Evolutionary conservation across 345 rosid species (phyloP).

Genomic region (Citrus australasica): DNA sequence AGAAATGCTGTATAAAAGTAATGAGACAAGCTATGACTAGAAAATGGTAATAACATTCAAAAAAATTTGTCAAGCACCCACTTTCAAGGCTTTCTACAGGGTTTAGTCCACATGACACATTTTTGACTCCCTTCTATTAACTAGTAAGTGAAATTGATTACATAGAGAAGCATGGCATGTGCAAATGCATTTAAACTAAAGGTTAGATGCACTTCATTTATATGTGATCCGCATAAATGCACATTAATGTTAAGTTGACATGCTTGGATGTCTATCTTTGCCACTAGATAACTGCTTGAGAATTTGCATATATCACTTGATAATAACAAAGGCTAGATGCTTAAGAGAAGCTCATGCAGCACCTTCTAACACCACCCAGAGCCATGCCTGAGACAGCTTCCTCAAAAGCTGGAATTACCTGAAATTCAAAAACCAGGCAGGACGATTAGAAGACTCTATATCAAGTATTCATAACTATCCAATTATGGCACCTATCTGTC

Average conservation of each 20-base stretch:
- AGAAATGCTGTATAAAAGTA: neutral
- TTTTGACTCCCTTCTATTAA: neutral
- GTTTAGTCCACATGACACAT: neutral
- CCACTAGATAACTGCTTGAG: neutral
- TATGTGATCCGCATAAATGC: neutral
- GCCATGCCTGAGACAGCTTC: slow-evolving; percentile 95
- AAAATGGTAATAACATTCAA: neutral
- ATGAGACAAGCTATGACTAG: neutral
- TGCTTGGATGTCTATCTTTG: neutral
- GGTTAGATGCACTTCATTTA: neutral
- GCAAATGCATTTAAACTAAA: neutral
- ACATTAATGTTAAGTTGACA: neutral
- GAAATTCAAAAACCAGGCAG: slow-evolving; percentile 22
- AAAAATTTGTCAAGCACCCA: neutral
- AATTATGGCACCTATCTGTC: neutral
- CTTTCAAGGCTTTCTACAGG: neutral
- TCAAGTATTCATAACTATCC: neutral
- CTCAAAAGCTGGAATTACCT: slow-evolving; percentile 97
- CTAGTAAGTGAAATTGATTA: neutral
- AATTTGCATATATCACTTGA: neutral
- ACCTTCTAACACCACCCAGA: slow-evolving; percentile 87
- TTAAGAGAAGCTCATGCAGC: slow-evolving; percentile 24
- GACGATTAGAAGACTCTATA: neutral
- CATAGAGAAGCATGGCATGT: neutral
- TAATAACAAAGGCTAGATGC: neutral